Percentiles rank a stretch among this genome's conserved stretches.
These are phyloP conservation scores for Melanogaster broomeanus DNA, from an alignment of 768 basidiomycete species.

Conservation along the genomic window DNA sequence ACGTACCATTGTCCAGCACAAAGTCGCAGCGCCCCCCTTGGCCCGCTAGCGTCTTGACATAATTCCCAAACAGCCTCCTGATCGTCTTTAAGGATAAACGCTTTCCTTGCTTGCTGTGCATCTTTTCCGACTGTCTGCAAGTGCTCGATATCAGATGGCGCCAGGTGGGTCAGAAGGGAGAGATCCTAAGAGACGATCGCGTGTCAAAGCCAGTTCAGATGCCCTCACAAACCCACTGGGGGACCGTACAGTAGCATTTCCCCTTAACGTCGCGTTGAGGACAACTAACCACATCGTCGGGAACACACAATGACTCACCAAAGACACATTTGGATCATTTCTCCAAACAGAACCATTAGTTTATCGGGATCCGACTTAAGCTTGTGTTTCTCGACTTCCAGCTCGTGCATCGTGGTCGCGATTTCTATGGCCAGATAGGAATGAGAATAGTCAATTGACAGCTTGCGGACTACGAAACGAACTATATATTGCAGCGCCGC, in stretches of 20 bases:
- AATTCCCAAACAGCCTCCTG: slow-evolving; percentile 72
- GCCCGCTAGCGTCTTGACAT: slow-evolving; percentile 57
- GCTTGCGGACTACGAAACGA: slow-evolving; percentile 25
- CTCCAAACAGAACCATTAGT: slow-evolving; percentile 66
- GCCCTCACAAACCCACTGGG: neutral
- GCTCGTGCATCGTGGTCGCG: slow-evolving; percentile 68
- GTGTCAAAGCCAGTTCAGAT: neutral
- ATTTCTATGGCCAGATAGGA: slow-evolving; percentile 52
- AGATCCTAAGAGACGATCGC: slow-evolving; percentile 64
- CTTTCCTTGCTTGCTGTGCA: slow-evolving; percentile 73
- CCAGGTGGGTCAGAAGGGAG: slow-evolving; percentile 84
- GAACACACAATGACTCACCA: slow-evolving; percentile 42
- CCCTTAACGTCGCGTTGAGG: slow-evolving; percentile 51
- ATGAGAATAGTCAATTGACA: neutral
- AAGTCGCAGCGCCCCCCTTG: slow-evolving; percentile 64
- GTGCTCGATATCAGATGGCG: slow-evolving; percentile 77
- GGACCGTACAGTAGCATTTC: slow-evolving; percentile 80
- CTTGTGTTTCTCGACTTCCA: slow-evolving; percentile 50
- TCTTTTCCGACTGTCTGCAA: slow-evolving; percentile 82
- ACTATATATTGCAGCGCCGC: slow-evolving; percentile 78
- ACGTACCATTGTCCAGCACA: slow-evolving; percentile 85
- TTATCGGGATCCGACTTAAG: slow-evolving; percentile 51
- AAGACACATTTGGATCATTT: slow-evolving; percentile 90
- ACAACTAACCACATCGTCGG: neutral
- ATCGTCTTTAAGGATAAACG: slow-evolving; percentile 86